Evolutionary conservation across 805 yeast genomes (phyloP), one percentile per base, ranked within the genome.

Genomic region (Pichia ethanolica): DNA sequence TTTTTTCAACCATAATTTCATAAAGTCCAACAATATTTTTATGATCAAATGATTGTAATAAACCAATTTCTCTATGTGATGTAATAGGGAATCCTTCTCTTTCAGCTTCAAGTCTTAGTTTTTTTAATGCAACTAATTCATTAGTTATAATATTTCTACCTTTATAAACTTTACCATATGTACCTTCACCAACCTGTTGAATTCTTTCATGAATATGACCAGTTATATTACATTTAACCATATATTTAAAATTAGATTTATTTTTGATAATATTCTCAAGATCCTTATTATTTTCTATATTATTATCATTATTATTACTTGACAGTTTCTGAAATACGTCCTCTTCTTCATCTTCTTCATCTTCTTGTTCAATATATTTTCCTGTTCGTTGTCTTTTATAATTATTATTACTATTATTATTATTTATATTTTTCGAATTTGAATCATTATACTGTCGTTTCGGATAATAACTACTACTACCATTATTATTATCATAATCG

Each of bases 151-250:
- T 68, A 63, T 93, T 89, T 44, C 71, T 73, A 0, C 97, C 96
- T 62, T 89, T 89, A 70, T 86, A 89, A 25, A 93, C 99, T 63
- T 88, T 89, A 20, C 99, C 99, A 65, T 93, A 93, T 0, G 98
- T 93, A 9, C 99, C 99, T 67, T 93, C 98, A n/a, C 99, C 99
- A 5, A 93, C 98, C 62, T 93, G 98, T 39, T 79, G 75, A 1
- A 87, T 79, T 48, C 90, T 72, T 55, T 83, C 83, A 64, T 85
- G 89, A 3, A 77, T 62, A 11, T 74, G 73, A 1, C 65, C 57
- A 7, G 64, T 35, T 28, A 48, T 40, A 8, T 41, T 35, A 41
- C 46, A 43, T 48, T 48, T 45, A 30, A 44, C 34, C 49, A 47
- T 46, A 25, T 48, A 46, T 33, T 48, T 38, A 33, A 48, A 43